A percentile compares a stretch with the other conserved stretches of the same genome.
phyloP scores from a whole-genome alignment of 331 rosid species.

The Rhamnella rubrinervis region DNA sequence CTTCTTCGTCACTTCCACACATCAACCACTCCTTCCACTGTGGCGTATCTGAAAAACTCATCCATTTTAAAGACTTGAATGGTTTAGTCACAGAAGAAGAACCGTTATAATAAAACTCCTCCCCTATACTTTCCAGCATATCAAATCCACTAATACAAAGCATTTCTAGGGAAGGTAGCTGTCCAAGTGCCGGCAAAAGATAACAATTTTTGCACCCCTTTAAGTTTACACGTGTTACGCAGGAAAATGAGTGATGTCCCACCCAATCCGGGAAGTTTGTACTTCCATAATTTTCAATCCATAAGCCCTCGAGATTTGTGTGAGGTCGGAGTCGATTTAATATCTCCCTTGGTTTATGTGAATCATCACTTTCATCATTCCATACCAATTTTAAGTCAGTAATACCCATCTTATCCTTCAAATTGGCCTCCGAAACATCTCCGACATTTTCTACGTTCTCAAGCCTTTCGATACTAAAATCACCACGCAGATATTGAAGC shows the following conservation, averaged over 20 bases:
- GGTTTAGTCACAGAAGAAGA: neutral
- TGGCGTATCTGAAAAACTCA: constrained; percentile 3
- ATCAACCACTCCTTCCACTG: constrained; percentile 22
- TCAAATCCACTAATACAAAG: neutral
- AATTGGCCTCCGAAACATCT: constrained; percentile 18
- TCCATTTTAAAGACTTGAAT: constrained; percentile 14
- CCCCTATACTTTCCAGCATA: neutral
- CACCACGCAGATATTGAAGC: constrained; percentile 7
- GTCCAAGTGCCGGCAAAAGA: constrained; percentile 7
- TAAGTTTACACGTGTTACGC: neutral
- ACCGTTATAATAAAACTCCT: neutral
- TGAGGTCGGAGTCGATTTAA: constrained; percentile 22
- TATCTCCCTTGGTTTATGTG: neutral
- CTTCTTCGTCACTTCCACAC: neutral
- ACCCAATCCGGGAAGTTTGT: constrained; percentile 11
- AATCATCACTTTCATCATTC: constrained; percentile 13
- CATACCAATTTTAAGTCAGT: constrained; percentile 13
- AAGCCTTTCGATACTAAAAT: constrained; percentile 10
- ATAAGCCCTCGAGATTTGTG: constrained; percentile 4
- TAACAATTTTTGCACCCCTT: constrained; percentile 4
- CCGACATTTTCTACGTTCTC: constrained; percentile 4
- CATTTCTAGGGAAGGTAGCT: neutral
- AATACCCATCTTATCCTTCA: constrained; percentile 5
- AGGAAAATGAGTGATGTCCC: neutral
- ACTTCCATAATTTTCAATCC: constrained; percentile 1